Base-by-base conservation (phyloP, 2,329 filamentous ascomycete species). In the Sclerotinia sclerotiorum region DNA sequence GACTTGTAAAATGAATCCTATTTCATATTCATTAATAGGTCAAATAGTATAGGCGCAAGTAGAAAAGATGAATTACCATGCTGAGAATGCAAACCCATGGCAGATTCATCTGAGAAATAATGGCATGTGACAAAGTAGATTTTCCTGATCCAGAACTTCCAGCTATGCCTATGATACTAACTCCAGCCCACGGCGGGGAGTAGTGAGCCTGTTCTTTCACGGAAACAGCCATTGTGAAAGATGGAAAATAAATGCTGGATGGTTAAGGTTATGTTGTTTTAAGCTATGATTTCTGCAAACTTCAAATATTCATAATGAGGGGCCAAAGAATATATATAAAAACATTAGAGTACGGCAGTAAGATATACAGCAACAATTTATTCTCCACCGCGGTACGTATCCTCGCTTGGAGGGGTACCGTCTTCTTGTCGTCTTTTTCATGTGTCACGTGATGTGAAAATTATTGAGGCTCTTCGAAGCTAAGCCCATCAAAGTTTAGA, bases 1-100 rank as follows among this genome's bases (percentile, higher is more conserved):
- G 90, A 90, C 81, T 97, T 98, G 82, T 99, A 99, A 80, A 97
- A 99, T 17, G 94, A 97, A 80, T 99, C 95, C 93, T 97, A 75
- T 71, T 68, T 49, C 39, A 44, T 2, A 27, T 19, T 55, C n/a
- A 55, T 63, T 48, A 63, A 39, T 27, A 13, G 21, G 21, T 39
- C 27, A 24, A 44, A n/a, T 15, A 17, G 21, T 5, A 63, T 24
- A 6, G 49, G 51, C 21, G 35, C 35, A 24, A 48, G 54, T n/a
- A 21, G 8, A 58, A 39, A 39, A 48, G 4, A 51, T 5, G 29
- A 77, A 82, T 77, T 84, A 94, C 93, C 90, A 99, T 98, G 54
- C 94, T 97, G 75, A 99, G 81, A 80, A 99, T 97, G 62, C 97
- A 94, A 70, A 99, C 95, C 94, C 95, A 99, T 68, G 95, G 95